Evolutionary conservation across 768 basidiomycete species (phyloP).

Genomic region (Amanita exitialis): DNA sequence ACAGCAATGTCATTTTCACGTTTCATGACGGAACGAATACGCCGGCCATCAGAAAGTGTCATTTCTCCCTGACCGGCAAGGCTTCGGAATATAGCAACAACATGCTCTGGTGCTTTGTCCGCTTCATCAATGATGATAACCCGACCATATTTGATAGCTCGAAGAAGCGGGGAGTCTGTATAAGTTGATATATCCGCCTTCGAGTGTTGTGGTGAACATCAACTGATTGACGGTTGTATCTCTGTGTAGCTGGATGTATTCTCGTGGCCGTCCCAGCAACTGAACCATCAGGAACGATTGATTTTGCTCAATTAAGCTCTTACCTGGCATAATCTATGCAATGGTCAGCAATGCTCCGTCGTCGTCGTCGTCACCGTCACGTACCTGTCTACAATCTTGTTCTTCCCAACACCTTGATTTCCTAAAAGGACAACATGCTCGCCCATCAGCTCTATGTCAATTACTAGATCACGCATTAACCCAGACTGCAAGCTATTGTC

Average conservation of each 20-base stretch:
- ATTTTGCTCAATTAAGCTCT: not conserved
- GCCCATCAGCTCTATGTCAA: slow-evolving; percentile 49
- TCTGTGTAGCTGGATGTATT: slow-evolving; percentile 62
- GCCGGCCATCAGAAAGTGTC: slow-evolving; percentile 52
- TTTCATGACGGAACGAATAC: slow-evolving; percentile 36
- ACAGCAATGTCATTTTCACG: slow-evolving; percentile 47
- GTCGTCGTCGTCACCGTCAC: slow-evolving; percentile 7
- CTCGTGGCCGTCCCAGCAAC: slow-evolving; percentile 51
- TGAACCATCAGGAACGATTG: slow-evolving; percentile 12
- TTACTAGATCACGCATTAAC: slow-evolving; percentile 54
- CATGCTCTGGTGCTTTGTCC: slow-evolving; percentile 66
- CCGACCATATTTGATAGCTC: slow-evolving; percentile 50
- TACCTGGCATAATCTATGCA: slow-evolving; percentile 45
- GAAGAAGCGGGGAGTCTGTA: slow-evolving; percentile 56
- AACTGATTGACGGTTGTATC: slow-evolving; percentile 65
- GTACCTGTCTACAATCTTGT: slow-evolving; percentile 56
- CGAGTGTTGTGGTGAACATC: slow-evolving; percentile 57
- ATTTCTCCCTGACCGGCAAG: slow-evolving; percentile 57
- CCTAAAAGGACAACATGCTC: slow-evolving; percentile 60
- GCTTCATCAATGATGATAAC: slow-evolving; percentile 66
- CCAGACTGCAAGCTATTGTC: slow-evolving; percentile 62
- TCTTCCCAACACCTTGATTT: slow-evolving; percentile 70
- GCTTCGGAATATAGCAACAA: slow-evolving; percentile 62
- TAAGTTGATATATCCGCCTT: slow-evolving; percentile 46
- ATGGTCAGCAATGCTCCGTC: not conserved